A percentile compares a stretch with the other conserved stretches of the same genome.
phyloP scores from a whole-genome alignment of 257 asterid genomes.

The Prunella vulgaris region DNA sequence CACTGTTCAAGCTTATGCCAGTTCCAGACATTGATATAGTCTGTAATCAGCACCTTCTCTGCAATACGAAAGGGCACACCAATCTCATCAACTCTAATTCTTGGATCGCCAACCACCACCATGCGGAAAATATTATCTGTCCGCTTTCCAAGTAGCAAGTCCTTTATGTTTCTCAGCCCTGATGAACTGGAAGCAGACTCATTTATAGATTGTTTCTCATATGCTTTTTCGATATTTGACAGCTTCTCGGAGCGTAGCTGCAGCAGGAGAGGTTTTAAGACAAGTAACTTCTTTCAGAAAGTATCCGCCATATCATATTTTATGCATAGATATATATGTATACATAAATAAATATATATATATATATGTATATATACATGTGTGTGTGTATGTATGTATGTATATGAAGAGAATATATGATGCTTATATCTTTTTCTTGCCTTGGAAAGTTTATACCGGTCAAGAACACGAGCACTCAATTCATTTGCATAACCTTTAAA shows the following conservation, averaged over 20 bases:
- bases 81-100: constrained; percentile 59
- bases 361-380: background rate
- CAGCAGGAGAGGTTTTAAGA: constrained; percentile 32
- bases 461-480: constrained; percentile 68
- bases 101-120: constrained; percentile 96
- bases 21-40: constrained; percentile 54
- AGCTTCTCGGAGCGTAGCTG: constrained; percentile 83
- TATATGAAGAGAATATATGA: background rate
- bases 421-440: constrained; percentile 39
- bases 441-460: constrained; percentile 77
- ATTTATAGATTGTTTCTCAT: constrained; percentile 50
- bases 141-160: constrained; percentile 74
- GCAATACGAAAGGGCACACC: constrained; percentile 76
- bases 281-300: constrained; percentile 13
- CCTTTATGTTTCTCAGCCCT: constrained; percentile 76
- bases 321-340: background rate
- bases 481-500: constrained; percentile 79
- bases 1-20: constrained; percentile 54
- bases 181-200: constrained; percentile 61
- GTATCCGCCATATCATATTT: background rate
- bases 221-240: constrained; percentile 36
- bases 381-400: background rate
- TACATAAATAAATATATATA: too few species aligned
- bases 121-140: constrained; percentile 76
- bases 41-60: constrained; percentile 53